Evolutionary conservation across 2,329 filamentous ascomycete genomes (phyloP).

Genomic region (Cladosporium sp.): DNA sequence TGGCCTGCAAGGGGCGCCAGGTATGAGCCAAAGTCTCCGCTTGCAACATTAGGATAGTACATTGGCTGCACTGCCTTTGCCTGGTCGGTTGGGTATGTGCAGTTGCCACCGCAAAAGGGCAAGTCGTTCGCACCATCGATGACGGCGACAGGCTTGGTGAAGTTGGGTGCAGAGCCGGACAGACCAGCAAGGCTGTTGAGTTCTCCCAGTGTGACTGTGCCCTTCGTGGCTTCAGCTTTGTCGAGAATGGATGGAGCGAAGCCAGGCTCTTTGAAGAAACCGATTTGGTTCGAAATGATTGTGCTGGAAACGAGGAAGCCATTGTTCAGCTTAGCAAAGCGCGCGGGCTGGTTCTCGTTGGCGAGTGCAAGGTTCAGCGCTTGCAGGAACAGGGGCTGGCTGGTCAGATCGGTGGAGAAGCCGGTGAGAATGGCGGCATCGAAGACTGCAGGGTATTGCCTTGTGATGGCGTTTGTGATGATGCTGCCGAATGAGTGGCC

Average conservation of each 20-base stretch:
- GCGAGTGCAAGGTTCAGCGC: slow-evolving; percentile 29
- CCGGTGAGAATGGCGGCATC: slow-evolving; percentile 38
- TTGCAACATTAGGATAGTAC: slow-evolving; percentile 21
- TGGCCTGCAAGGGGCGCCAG: slow-evolving; percentile 27
- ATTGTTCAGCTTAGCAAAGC: slow-evolving; percentile 26
- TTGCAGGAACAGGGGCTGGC: slow-evolving; percentile 21
- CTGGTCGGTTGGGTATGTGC: slow-evolving; percentile 24
- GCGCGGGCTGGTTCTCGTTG: slow-evolving; percentile 23
- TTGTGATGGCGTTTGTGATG: slow-evolving; percentile 31
- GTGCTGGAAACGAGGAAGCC: slow-evolving; percentile 27
- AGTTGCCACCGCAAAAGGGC: slow-evolving; percentile 31
- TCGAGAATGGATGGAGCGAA: slow-evolving; percentile 27
- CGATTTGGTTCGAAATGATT: slow-evolving; percentile 26
- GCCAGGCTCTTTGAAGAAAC: slow-evolving; percentile 28
- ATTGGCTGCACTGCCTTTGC: slow-evolving; percentile 19
- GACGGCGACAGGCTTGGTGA: slow-evolving; percentile 26
- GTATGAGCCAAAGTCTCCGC: slow-evolving; percentile 18
- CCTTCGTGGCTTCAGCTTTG: slow-evolving; percentile 27
- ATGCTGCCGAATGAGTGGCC: slow-evolving; percentile 39
- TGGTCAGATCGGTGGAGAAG: slow-evolving; percentile 27
- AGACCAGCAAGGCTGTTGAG: slow-evolving; percentile 24
- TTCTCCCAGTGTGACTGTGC: slow-evolving; percentile 30
- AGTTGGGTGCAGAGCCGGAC: slow-evolving; percentile 18
- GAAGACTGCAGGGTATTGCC: slow-evolving; percentile 30
- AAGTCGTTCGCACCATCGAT: slow-evolving; percentile 29